A percentile compares a stretch with the other conserved stretches of the same genome.
Conservation (phyloP, 108 stramenopile species). For the Asterionellopsis glacialis region DNA sequence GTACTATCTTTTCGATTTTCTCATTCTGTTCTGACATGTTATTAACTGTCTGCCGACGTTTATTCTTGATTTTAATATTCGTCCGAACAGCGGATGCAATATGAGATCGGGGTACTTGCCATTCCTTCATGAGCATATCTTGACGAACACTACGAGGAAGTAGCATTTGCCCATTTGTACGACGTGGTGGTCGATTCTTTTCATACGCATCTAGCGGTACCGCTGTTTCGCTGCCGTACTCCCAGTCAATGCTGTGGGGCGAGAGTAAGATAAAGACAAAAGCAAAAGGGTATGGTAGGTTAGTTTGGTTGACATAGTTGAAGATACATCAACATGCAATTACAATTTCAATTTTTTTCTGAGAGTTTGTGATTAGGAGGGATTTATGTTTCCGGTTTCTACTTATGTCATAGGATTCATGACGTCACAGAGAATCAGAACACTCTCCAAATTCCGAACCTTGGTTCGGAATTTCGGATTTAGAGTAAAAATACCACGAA, state of each 20-base stretch:
- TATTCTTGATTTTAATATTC: slow-evolving; percentile 53
- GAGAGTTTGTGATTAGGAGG: no score
- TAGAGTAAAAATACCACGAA: neutral
- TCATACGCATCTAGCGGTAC: slow-evolving; percentile 34
- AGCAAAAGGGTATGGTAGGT: no score
- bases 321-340: no score
- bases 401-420: slow-evolving; percentile 1
- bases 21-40: slow-evolving; percentile 45
- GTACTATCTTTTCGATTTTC: slow-evolving; percentile 37
- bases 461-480: no score
- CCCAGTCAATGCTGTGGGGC: slow-evolving; percentile 49
- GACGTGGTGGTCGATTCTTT: slow-evolving; percentile 28
- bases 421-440: neutral
- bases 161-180: slow-evolving; percentile 39
- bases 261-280: slow-evolving; percentile 2
- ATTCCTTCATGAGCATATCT: slow-evolving; percentile 52
- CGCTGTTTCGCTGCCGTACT: slow-evolving; percentile 16
- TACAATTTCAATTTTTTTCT: no score
- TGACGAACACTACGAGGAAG: slow-evolving; percentile 46
- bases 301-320: no score
- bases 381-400: neutral
- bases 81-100: slow-evolving; percentile 52
- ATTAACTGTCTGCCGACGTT: slow-evolving; percentile 55
- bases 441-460: neutral
- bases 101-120: slow-evolving; percentile 38